Percentiles rank a stretch among this genome's conserved stretches.
Evolutionary conservation across 2,329 filamentous ascomycete genomes (phyloP).

Genomic region (Curvularia spicifera): DNA sequence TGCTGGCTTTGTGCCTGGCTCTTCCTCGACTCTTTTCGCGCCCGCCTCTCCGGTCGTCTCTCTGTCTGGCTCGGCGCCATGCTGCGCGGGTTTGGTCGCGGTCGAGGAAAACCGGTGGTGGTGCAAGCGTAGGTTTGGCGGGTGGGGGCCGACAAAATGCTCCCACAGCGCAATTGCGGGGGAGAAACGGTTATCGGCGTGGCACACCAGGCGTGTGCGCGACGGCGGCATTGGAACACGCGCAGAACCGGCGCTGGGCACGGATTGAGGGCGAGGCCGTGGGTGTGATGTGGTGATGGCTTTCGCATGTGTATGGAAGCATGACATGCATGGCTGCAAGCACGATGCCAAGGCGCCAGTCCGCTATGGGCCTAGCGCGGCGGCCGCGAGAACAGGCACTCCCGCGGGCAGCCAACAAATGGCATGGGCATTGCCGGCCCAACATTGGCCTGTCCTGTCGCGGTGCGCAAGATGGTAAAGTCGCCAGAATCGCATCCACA

Average conservation of each 20-base stretch:
- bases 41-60: not conserved
- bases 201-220: conserved; percentile 36
- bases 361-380: conserved; percentile 15
- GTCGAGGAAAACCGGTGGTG: conserved; percentile 31
- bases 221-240: conserved; percentile 37
- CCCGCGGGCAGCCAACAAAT: conserved; percentile 21
- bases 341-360: conserved; percentile 27
- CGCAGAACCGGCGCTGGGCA: conserved; percentile 13
- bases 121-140: conserved; percentile 12
- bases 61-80: not conserved
- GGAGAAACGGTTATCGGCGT: conserved; percentile 42
- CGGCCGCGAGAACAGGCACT: conserved; percentile 14
- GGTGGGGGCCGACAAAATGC: conserved; percentile 37
- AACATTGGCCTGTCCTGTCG: not conserved
- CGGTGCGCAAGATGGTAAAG: not conserved
- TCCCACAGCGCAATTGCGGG: conserved; percentile 44
- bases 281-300: not conserved
- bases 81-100: conserved; percentile 14
- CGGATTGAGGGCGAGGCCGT: not conserved
- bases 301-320: conserved; percentile 7
- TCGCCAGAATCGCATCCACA: conserved; percentile 7
- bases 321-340: conserved; percentile 8
- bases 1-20: not conserved
- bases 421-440: conserved; percentile 5
- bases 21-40: not conserved